Evolutionary conservation across 768 basidiomycete genomes (phyloP).

Genomic region (Lentinula aciculospora): DNA sequence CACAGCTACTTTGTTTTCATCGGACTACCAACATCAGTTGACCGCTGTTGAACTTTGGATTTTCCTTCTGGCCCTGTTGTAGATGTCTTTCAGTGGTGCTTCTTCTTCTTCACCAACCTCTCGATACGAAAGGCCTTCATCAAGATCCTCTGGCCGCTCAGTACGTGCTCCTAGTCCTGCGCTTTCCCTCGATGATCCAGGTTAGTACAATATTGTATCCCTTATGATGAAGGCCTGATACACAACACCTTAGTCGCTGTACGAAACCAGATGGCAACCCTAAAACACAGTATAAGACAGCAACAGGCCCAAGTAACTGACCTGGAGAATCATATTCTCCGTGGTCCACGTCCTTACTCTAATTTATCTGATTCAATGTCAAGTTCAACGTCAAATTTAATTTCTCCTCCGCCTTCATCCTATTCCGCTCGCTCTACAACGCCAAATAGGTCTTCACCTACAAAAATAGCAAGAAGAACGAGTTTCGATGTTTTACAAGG

Average conservation of each 20-base stretch:
- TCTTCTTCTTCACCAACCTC: slow-evolving; percentile 6
- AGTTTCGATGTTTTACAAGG: slow-evolving; percentile 68
- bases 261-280: slow-evolving; percentile 72
- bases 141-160: slow-evolving; percentile 41
- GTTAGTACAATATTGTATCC: slow-evolving; percentile 31
- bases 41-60: neutral
- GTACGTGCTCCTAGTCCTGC: slow-evolving; percentile 52
- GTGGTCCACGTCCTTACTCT: slow-evolving; percentile 60
- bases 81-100: neutral
- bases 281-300: slow-evolving; percentile 79
- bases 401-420: slow-evolving; percentile 30
- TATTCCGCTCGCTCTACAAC: slow-evolving; percentile 19
- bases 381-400: slow-evolving; percentile 12
- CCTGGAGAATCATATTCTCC: slow-evolving; percentile 64
- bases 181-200: slow-evolving; percentile 57
- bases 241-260: slow-evolving; percentile 51
- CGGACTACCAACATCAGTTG: neutral
- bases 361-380: slow-evolving; percentile 32
- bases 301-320: slow-evolving; percentile 74
- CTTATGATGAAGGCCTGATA: slow-evolving; percentile 17
- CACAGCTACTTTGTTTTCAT: neutral
- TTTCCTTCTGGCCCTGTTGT: neutral
- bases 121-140: slow-evolving; percentile 31
- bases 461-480: slow-evolving; percentile 54
- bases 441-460: slow-evolving; percentile 23